These are phyloP conservation scores for Amauroascus niger DNA, from an alignment of 2,329 filamentous ascomycete genomes.

Conservation along the genomic window DNA sequence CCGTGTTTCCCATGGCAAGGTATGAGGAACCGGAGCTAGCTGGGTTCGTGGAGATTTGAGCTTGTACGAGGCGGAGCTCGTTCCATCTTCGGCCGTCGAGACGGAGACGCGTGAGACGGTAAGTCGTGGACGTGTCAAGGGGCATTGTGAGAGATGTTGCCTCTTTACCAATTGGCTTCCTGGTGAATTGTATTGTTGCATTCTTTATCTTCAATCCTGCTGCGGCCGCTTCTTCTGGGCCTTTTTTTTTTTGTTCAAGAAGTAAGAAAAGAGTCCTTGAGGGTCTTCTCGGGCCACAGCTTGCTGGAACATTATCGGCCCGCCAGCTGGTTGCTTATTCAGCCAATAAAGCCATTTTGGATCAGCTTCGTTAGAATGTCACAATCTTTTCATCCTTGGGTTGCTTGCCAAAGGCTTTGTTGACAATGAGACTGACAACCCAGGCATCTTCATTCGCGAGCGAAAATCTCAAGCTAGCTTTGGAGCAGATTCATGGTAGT, in stretches of 20 bases:
- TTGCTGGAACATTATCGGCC: too few species aligned
- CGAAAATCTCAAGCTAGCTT: too few species aligned
- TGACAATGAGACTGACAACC: too few species aligned
- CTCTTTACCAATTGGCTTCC: background rate
- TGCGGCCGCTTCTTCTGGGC: background rate
- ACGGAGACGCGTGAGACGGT: slow-evolving; percentile 73
- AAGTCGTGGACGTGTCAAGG: slow-evolving; percentile 86
- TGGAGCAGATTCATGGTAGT: too few species aligned
- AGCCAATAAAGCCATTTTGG: too few species aligned
- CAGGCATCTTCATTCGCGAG: too few species aligned
- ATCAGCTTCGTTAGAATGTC: too few species aligned
- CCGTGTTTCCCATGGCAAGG: slow-evolving; percentile 94
- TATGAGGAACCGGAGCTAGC: slow-evolving; percentile 88
- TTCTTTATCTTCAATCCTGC: background rate
- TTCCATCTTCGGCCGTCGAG: slow-evolving; percentile 90
- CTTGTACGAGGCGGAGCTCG: slow-evolving; percentile 79
- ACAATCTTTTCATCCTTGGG: too few species aligned
- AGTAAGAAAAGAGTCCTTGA: too few species aligned
- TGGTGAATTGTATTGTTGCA: background rate
- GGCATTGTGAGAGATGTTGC: slow-evolving; percentile 54
- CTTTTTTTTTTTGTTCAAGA: background rate
- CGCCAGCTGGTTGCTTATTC: too few species aligned
- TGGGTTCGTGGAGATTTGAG: slow-evolving; percentile 83
- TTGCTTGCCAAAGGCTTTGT: too few species aligned
- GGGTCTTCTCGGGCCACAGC: too few species aligned